phyloP scores from a whole-genome alignment of 2,329 filamentous ascomycete genomes.

The Endoconidiophora polonica region DNA sequence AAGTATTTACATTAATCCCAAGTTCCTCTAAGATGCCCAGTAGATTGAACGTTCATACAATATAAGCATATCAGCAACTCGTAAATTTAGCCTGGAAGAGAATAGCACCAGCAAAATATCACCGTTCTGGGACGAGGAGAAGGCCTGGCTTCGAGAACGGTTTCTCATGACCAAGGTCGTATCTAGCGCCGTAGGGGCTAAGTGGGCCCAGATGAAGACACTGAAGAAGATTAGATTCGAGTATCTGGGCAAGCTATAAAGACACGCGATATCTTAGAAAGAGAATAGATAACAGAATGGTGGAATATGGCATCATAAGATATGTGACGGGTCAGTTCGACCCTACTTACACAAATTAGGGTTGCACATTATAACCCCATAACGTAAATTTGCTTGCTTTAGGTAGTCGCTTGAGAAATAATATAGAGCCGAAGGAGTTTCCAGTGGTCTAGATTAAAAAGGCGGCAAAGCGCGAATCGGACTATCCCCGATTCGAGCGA shows the following conservation, averaged over 20 bases:
- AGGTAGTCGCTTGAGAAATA: too few relatives aligned
- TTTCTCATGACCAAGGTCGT: conserved; percentile 27
- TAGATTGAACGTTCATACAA: conserved; percentile 44
- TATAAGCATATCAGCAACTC: conserved; percentile 26
- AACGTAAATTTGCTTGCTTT: too few relatives aligned
- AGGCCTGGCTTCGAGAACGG: conserved; percentile 24
- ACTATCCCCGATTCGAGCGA: too few relatives aligned
- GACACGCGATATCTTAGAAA: not conserved
- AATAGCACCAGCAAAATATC: conserved; percentile 23
- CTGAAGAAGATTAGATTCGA: conserved; percentile 25
- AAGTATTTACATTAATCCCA: conserved; percentile 31
- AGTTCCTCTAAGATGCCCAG: conserved; percentile 45
- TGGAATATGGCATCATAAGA: too few relatives aligned
- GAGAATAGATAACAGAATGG: too few relatives aligned
- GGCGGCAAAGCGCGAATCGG: too few relatives aligned
- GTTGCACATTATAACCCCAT: too few relatives aligned
- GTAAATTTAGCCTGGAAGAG: conserved; percentile 19
- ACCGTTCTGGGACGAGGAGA: conserved; percentile 25
- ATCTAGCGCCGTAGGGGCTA: conserved; percentile 21
- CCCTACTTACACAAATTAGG: too few relatives aligned
- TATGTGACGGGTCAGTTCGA: too few relatives aligned
- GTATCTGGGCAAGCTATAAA: conserved; percentile 14
- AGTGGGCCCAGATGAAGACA: conserved; percentile 20
- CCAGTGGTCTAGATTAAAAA: too few relatives aligned
- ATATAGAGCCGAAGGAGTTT: too few relatives aligned